phyloP scores from a whole-genome alignment of 441 rosid species.

The Sinapis alba region DNA sequence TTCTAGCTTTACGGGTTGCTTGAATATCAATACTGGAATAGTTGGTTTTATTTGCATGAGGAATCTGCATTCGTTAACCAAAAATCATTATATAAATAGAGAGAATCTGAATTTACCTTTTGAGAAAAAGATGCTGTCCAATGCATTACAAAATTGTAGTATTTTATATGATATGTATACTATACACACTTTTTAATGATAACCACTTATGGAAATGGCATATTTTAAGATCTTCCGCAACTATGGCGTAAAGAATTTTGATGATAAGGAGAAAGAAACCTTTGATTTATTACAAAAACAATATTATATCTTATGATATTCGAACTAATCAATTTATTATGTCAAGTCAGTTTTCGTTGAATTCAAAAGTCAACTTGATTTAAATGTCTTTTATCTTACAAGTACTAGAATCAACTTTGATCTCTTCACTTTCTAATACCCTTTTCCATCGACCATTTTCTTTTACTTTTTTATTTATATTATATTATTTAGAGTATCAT shows the following conservation, averaged over 20 bases:
- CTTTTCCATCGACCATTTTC: constrained; percentile 1
- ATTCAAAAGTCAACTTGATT: constrained; percentile 32
- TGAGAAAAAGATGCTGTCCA: constrained; percentile 13
- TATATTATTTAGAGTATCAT: not conserved
- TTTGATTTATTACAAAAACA: constrained; percentile 22
- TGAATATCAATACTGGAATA: constrained; percentile 31
- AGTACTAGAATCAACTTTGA: constrained; percentile 25
- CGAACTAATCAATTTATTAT: constrained; percentile 36
- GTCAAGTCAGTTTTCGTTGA: constrained; percentile 34
- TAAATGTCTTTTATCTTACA: constrained; percentile 14
- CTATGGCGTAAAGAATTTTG: constrained; percentile 36
- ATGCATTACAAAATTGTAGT: constrained; percentile 6
- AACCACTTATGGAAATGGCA: constrained; percentile 40
- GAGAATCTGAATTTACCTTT: constrained; percentile 24
- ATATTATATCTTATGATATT: constrained; percentile 28
- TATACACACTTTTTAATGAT: constrained; percentile 38
- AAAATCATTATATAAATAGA: not conserved
- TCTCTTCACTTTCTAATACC: constrained; percentile 27
- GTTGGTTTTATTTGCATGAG: constrained; percentile 12
- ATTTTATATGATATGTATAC: constrained; percentile 23
- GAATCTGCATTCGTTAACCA: not conserved
- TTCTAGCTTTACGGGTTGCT: constrained; percentile 15
- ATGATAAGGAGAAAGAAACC: constrained; percentile 32
- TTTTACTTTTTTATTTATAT: not conserved
- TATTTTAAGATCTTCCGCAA: constrained; percentile 35